Evolutionary conservation across 2,329 filamentous ascomycete species (phyloP).

Genomic region (Coniochaeta pulveracea): DNA sequence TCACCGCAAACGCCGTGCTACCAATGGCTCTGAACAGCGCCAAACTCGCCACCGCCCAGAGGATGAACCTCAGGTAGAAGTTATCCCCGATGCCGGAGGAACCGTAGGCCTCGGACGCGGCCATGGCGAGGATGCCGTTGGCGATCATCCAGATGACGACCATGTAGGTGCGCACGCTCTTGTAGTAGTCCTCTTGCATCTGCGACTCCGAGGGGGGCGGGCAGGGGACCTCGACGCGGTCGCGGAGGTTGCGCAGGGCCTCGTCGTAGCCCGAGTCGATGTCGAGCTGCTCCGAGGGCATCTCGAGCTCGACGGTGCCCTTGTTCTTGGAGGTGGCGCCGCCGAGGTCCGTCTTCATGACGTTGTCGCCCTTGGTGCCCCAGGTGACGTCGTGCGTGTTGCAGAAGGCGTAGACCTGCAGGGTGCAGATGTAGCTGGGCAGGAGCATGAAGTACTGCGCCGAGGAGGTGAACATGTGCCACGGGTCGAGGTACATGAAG

Average conservation of each 20-base stretch:
- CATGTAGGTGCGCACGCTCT: conserved; percentile 94
- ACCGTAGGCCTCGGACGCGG: conserved; percentile 76
- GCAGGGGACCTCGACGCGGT: conserved; percentile 71
- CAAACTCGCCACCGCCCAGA: conserved; percentile 80
- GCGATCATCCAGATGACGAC: conserved; percentile 88
- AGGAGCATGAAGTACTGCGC: conserved; percentile 88
- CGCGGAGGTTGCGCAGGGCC: conserved; percentile 87
- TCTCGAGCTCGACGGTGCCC: conserved; percentile 83
- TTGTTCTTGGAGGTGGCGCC: conserved; percentile 66
- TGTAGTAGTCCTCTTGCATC: conserved; percentile 97
- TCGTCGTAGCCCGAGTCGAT: conserved; percentile 98
- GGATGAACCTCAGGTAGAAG: conserved; percentile 82
- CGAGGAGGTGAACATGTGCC: conserved; percentile 95
- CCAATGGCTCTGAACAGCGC: conserved; percentile 85
- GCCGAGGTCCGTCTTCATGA: conserved; percentile 84
- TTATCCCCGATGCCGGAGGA: conserved; percentile 64
- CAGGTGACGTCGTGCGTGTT: conserved; percentile 98
- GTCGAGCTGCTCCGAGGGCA: conserved; percentile 95
- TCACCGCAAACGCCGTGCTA: conserved; percentile 66
- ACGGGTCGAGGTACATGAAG: conserved; percentile 92
- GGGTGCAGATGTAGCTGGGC: conserved; percentile 88
- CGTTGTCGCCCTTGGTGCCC: conserved; percentile 98
- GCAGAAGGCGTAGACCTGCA: conserved; percentile 98
- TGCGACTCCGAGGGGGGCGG: conserved; percentile 59
- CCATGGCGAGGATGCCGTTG: conserved; percentile 90